These are phyloP conservation scores for Suhomyces tanzawaensis DNA, from an alignment of 805 yeast species.

Conservation along the genomic window DNA sequence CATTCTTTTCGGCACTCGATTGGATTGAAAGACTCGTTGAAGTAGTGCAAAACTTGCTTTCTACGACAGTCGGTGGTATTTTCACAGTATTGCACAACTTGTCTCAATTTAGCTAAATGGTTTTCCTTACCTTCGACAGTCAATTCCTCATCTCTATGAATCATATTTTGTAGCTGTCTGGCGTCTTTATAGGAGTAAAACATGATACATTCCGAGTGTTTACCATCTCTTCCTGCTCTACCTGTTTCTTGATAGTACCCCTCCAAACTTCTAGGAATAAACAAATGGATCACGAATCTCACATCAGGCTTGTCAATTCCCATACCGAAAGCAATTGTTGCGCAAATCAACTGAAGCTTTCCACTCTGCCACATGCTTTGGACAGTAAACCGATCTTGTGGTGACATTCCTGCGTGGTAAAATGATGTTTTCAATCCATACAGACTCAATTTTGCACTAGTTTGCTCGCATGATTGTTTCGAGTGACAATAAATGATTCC, in stretches of 20 bases:
- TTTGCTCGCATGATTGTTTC: slow-evolving; percentile 81
- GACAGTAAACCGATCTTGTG: slow-evolving; percentile 67
- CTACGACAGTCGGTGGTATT: slow-evolving; percentile 88
- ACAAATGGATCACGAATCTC: slow-evolving; percentile 83
- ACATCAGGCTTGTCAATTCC: slow-evolving; percentile 98
- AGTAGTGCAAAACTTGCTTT: slow-evolving; percentile 83
- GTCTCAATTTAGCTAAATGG: slow-evolving; percentile 72
- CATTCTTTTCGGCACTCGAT: slow-evolving; percentile 67
- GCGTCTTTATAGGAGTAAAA: slow-evolving; percentile 82
- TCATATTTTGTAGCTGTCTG: slow-evolving; percentile 68
- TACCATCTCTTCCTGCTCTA: slow-evolving; percentile 96
- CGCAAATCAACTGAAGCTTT: slow-evolving; percentile 76
- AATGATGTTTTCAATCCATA: slow-evolving; percentile 67
- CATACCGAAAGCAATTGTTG: slow-evolving; percentile 98
- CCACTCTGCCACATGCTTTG: slow-evolving; percentile 83
- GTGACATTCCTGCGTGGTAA: slow-evolving; percentile 94
- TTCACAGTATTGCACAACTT: slow-evolving; percentile 89
- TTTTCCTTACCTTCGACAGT: slow-evolving; percentile 65
- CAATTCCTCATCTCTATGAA: slow-evolving; percentile 70
- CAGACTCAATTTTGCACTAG: slow-evolving; percentile 56
- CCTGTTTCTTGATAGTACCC: slow-evolving; percentile 99
- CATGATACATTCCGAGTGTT: slow-evolving; percentile 75
- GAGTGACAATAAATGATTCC: slow-evolving; percentile 96
- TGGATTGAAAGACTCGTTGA: slow-evolving; percentile 77
- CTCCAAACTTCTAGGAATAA: slow-evolving; percentile 86